Percentiles rank a stretch among this genome's conserved stretches.
Evolutionary conservation across 441 rosid genomes (phyloP).

Genomic region (Francoa sonchifolia): DNA sequence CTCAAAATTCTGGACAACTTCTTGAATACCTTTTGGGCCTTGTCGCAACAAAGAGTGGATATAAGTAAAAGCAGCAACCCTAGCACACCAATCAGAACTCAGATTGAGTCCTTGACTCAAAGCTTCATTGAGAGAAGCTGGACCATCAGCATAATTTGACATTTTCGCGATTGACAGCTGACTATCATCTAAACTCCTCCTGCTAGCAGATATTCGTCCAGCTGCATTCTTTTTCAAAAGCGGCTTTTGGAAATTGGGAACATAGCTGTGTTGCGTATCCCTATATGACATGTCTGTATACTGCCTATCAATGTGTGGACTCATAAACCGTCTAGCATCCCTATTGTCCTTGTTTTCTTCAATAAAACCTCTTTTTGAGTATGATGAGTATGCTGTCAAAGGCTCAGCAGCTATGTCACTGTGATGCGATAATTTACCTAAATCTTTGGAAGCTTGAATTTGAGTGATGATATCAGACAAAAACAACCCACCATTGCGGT

Average conservation of each 20-base stretch:
- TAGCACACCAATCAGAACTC: constrained; percentile 92
- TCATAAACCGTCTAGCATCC: constrained; percentile 50
- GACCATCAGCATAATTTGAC: constrained; percentile 73
- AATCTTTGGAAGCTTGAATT: constrained; percentile 93
- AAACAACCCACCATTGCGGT: constrained; percentile 73
- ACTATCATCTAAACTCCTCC: constrained; percentile 93
- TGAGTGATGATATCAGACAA: constrained; percentile 83
- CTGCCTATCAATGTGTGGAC: constrained; percentile 56
- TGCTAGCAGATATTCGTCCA: constrained; percentile 70
- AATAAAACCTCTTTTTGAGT: constrained; percentile 48
- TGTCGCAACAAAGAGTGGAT: constrained; percentile 74
- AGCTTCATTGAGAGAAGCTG: constrained; percentile 78
- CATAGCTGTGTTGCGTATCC: constrained; percentile 60
- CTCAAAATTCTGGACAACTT: constrained; percentile 81
- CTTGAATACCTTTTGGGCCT: constrained; percentile 89
- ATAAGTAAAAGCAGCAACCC: constrained; percentile 87
- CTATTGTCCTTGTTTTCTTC: constrained; percentile 54
- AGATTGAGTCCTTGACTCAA: constrained; percentile 80
- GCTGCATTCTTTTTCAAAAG: constrained; percentile 75
- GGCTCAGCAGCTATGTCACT: constrained; percentile 44
- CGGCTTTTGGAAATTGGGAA: constrained; percentile 97
- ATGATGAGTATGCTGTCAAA: constrained; percentile 48
- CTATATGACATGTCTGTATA: constrained; percentile 46
- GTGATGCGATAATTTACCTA: constrained; percentile 57
- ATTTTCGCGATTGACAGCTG: constrained; percentile 69